Evolutionary conservation across 2,329 filamentous ascomycete species (phyloP).

Genomic region (Myriosclerotinia duriaeana): DNA sequence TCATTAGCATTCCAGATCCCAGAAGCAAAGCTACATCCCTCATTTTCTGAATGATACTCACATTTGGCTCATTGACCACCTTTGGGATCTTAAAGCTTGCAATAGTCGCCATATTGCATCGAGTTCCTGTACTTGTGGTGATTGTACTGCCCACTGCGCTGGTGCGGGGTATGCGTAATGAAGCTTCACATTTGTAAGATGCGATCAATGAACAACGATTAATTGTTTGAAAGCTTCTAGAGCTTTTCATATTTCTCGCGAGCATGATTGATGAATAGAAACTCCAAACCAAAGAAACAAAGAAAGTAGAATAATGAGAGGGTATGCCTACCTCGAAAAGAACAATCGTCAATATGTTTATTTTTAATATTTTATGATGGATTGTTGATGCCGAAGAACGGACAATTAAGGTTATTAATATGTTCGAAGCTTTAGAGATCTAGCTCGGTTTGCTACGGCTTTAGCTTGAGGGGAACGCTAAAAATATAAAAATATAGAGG

Average conservation of each 20-base stretch:
- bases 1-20: conserved; percentile 22
- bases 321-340: conserved; percentile 16
- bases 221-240: conserved; percentile 32
- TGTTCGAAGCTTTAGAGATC: conserved; percentile 2
- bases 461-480: neutral
- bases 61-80: conserved; percentile 93
- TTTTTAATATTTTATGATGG: conserved; percentile 3
- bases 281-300: conserved; percentile 8
- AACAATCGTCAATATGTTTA: conserved; percentile 1
- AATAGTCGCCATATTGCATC: conserved; percentile 44
- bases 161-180: conserved; percentile 33
- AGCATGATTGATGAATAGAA: conserved; percentile 17
- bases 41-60: conserved; percentile 50
- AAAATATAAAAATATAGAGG: conserved; percentile 1
- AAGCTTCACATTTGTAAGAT: conserved; percentile 27
- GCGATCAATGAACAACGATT: conserved; percentile 28
- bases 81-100: conserved; percentile 86
- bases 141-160: conserved; percentile 4
- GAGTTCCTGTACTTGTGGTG: conserved; percentile 12
- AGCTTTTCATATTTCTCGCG: conserved; percentile 30
- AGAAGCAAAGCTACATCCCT: neutral
- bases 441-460: conserved; percentile 7
- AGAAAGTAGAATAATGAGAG: conserved; percentile 9
- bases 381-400: conserved; percentile 4
- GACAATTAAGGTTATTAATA: neutral